These are phyloP conservation scores for Globisporangium iwayamae DNA, from an alignment of 352 stramenopile genomes.

Conservation along the genomic window DNA sequence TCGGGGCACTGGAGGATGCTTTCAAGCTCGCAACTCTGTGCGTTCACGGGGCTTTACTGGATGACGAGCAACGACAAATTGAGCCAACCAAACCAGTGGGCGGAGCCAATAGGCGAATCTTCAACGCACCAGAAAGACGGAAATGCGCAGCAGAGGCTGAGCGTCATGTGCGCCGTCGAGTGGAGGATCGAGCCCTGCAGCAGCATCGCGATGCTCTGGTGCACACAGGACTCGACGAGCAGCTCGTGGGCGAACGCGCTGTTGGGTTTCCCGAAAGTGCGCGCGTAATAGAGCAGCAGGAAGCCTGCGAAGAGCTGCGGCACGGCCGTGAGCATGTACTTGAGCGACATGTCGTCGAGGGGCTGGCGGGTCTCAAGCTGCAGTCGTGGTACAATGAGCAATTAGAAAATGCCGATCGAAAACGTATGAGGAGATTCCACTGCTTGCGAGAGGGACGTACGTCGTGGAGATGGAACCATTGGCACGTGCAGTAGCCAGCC, in stretches of 20 bases:
- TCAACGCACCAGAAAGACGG: constrained; percentile 41
- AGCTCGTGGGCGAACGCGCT: constrained; percentile 50
- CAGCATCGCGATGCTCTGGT: constrained; percentile 36
- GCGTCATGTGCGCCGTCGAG: constrained; percentile 36
- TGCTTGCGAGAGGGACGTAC: constrained; percentile 11
- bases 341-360: constrained; percentile 45
- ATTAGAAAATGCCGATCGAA: background rate
- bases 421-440: background rate
- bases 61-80: background rate
- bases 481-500: constrained; percentile 36
- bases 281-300: constrained; percentile 60
- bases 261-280: constrained; percentile 37
- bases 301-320: constrained; percentile 41
- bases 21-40: constrained; percentile 24
- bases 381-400: background rate
- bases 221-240: constrained; percentile 51
- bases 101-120: background rate
- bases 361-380: constrained; percentile 37
- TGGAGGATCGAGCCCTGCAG: constrained; percentile 41
- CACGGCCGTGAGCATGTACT: constrained; percentile 46
- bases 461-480: constrained; percentile 54
- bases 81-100: background rate
- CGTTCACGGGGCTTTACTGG: constrained; percentile 34
- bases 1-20: constrained; percentile 42
- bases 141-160: constrained; percentile 55